These are phyloP conservation scores for Acacia pycnantha DNA, from an alignment of 331 rosid genomes.

Conservation along the genomic window DNA sequence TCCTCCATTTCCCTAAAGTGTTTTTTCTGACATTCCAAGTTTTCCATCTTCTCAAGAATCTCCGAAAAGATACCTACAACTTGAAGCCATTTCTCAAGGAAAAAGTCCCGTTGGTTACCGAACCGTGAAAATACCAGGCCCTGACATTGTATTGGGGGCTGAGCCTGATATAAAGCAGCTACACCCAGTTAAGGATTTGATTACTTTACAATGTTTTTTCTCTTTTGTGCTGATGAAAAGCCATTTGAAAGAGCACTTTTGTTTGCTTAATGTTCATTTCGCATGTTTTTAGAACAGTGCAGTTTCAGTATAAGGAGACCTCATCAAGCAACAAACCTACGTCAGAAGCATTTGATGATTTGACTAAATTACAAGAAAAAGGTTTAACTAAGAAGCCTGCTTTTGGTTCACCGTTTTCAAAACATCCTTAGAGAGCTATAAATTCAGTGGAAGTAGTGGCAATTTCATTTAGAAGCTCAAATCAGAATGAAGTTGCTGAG, in stretches of 20 bases:
- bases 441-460: conserved; percentile 25
- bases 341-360: conserved; percentile 28
- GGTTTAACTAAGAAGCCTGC: conserved; percentile 32
- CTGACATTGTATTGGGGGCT: conserved; percentile 26
- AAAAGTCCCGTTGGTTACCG: conserved; percentile 23
- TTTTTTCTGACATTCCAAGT: conserved; percentile 62
- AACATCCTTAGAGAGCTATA: conserved; percentile 29
- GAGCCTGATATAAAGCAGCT: conserved; percentile 29
- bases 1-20: conserved; percentile 44
- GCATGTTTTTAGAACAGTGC: conserved; percentile 71
- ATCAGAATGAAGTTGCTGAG: conserved; percentile 16
- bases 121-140: conserved; percentile 22
- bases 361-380: conserved; percentile 22
- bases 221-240: conserved; percentile 19
- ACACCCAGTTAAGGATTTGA: conserved; percentile 47
- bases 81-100: conserved; percentile 36
- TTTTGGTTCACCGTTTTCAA: conserved; percentile 25
- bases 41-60: conserved; percentile 69
- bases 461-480: conserved; percentile 29
- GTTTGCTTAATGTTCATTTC: conserved; percentile 57
- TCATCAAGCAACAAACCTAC: conserved; percentile 31
- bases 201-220: conserved; percentile 13
- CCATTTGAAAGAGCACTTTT: conserved; percentile 27
- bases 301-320: conserved; percentile 51
- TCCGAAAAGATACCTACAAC: conserved; percentile 40